Evolutionary conservation across 2,329 filamentous ascomycete genomes (phyloP), one percentile per base, ranked within the genome.

Genomic region (Stachybotrys elegans): DNA sequence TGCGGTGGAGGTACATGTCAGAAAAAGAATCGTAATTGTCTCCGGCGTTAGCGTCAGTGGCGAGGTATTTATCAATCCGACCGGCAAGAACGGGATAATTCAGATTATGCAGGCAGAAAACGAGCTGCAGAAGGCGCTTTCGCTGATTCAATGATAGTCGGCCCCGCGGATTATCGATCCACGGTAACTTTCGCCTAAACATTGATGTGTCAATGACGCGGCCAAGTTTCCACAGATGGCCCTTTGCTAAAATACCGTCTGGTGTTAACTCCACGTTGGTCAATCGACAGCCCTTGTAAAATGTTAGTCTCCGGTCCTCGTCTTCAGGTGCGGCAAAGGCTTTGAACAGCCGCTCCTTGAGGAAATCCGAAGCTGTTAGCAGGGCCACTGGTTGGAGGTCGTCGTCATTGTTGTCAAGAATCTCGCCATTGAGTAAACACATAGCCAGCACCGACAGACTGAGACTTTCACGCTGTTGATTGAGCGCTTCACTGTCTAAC

Each of bases 381-480:
- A 38, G 49, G 45, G 20, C 50, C 48, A 11, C 27, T 3, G 31
- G 8, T 17, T 35, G 14, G 8, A n/a, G 20, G 16, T 37, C 39
- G 6, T 5, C 4, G 13, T 50, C 31, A 12, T 50, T 42, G 61
- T 73, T 43, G 54, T 66, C 23, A 1, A 65, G 48, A n/a, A 65
- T 58, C 43, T 63, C 58, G 6, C 61, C 59, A 22, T 63, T 65
- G 1, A 64, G 27, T 1, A 65, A 48, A 31, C 52, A 60, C 11
- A 63, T 43, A 6, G 53, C 53, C 6, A 64, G 37, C 22, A 62
- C 46, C 0, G 62, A 57, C 1, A 64, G 40, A 11, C 53, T 57
- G 6, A 59, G 44, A 19, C 56, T 60, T 2, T 42, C 38, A 3
- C 31, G 22, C 2, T 42, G 41, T 16, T 29, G n/a, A 2, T 46